Base-by-base conservation (phyloP, 306 rosid genomes). In the Cicer judaicum region DNA sequence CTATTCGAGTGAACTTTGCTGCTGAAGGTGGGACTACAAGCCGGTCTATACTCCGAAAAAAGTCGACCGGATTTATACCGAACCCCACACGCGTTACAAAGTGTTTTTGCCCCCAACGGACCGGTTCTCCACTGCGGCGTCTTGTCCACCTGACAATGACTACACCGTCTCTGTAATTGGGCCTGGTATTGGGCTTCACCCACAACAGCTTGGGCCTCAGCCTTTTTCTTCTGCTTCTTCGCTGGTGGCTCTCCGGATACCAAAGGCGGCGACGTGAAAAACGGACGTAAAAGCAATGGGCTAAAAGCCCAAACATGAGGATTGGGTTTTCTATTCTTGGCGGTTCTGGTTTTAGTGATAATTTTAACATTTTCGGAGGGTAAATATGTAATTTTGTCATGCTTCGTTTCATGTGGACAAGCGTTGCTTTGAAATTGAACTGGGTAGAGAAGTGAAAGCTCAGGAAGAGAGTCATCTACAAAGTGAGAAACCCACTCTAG, bases 101-200 rank as follows among this genome's bases (percentile, higher is more conserved):
- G 84, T 1, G 98, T 93, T 81, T 93, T 93, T 1, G 97, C 74
- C 1, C 98, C 98, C 5, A 77, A 69, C 0, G 98, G 98, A 57
- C 98, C 98, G 80, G 98, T 81, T 68, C 98, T 82, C 98, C 98
- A 93, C 80, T 93, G 98, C 2, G 98, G 98, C 15, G 98, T 93
- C 79, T 87, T 91, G 78, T 93, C 96, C 38, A 88, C 97, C 6
- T 80, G 92, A 49, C 98, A 93, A 63, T 93, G 98, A 70, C 89
- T 88, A 62, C 98, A 93, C 84, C 96, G 86, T 54, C 98, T 81
- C 83, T 86, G 93, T 63, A 85, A 48, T 34, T 80, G 89, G 40
- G 76, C 29, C 79, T 75, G 85, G 6, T 14, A 54, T 6, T 42
- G 70, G 70, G 39, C n/a, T 71, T 76, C 87, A 16, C 75, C 64